These are phyloP conservation scores for Candida montana DNA, from an alignment of 805 yeast genomes.

Conservation along the genomic window DNA sequence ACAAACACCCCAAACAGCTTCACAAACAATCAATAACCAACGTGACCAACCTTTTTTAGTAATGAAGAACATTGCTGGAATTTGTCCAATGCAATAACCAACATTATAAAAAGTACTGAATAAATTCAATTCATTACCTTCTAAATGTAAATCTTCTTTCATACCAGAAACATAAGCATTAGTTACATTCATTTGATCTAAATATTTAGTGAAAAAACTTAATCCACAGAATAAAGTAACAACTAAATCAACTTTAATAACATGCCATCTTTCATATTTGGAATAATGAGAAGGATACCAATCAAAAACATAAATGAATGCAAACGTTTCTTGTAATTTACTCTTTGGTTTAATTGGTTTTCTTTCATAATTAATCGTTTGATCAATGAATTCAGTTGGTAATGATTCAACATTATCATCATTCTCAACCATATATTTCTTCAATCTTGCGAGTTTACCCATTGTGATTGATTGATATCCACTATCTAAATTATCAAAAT, in stretches of 20 bases:
- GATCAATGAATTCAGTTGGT: background rate
- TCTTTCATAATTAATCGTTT: background rate
- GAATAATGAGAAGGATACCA: conserved; percentile 9
- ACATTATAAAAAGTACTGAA: conserved; percentile 49
- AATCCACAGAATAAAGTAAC: conserved; percentile 16
- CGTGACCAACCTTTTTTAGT: conserved; percentile 20
- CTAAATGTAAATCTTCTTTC: conserved; percentile 47
- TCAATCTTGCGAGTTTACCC: too few relatives aligned
- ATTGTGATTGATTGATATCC: too few relatives aligned
- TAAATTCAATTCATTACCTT: conserved; percentile 55
- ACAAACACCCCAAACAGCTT: background rate
- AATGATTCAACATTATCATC: background rate
- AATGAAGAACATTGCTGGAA: conserved; percentile 5
- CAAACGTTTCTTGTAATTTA: background rate
- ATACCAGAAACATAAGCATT: conserved; percentile 64
- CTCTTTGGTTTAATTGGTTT: background rate
- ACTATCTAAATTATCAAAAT: too few relatives aligned
- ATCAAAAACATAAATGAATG: background rate
- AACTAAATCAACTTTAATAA: conserved; percentile 9
- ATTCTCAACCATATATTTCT: background rate
- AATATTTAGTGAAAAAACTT: background rate
- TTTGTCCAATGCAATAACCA: conserved; percentile 7
- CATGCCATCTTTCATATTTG: conserved; percentile 4
- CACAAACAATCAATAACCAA: conserved; percentile 24
- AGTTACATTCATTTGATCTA: conserved; percentile 35